Evolutionary conservation across 1,284 basidiomycete species (phyloP).

Genomic region (Ceratobasidium sp.): DNA sequence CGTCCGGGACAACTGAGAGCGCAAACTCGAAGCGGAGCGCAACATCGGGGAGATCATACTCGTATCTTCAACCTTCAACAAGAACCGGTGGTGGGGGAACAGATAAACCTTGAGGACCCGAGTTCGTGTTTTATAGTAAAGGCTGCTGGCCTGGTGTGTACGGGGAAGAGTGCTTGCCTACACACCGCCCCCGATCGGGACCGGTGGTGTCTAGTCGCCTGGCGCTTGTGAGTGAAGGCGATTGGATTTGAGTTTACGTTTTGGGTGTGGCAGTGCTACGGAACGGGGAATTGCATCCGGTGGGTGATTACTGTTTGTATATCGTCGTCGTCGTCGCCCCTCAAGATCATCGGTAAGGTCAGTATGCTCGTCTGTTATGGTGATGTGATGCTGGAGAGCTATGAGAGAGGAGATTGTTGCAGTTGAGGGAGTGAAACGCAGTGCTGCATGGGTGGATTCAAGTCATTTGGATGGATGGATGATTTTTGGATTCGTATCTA

Average conservation of each 20-base stretch:
- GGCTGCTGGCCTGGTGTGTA: neutral
- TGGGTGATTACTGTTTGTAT: constrained; percentile 35
- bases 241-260: neutral
- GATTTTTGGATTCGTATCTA: neutral
- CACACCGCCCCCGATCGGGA: constrained; percentile 12
- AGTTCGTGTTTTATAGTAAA: constrained; percentile 6
- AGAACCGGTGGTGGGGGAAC: constrained; percentile 13
- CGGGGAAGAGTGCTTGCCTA: neutral
- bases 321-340: constrained; percentile 31
- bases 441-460: constrained; percentile 13
- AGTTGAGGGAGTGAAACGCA: neutral
- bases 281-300: constrained; percentile 22
- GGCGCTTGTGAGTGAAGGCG: neutral
- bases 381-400: too few species aligned
- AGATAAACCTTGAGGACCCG: neutral
- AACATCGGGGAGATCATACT: constrained; percentile 30
- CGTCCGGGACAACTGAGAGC: neutral
- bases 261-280: constrained; percentile 6
- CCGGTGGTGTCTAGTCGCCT: neutral
- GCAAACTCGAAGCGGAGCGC: constrained; percentile 23
- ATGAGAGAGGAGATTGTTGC: neutral
- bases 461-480: constrained; percentile 1
- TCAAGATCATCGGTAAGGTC: constrained; percentile 38
- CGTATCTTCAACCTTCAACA: neutral
- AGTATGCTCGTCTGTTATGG: constrained; percentile 6